Conservation (phyloP, 1,139 yeast genomes). For the Debaryomyces psychrophilus region DNA sequence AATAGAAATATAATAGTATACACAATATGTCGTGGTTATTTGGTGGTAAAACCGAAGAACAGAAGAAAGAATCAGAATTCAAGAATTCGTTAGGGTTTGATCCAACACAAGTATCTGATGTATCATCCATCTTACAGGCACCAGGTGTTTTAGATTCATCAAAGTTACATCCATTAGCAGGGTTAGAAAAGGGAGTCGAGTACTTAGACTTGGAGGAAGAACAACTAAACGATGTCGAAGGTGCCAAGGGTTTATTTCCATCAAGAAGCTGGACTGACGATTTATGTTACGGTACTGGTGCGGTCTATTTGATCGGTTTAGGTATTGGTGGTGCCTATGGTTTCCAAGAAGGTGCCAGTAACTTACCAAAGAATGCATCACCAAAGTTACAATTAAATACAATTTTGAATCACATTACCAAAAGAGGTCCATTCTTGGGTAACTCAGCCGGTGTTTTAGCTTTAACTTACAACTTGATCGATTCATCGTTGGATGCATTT, state of each 20-base stretch:
- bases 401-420: constrained; percentile 85
- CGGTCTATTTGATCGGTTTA: constrained; percentile 78
- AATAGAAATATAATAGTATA: constrained; percentile 2
- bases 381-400: constrained; percentile 84
- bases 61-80: constrained; percentile 30
- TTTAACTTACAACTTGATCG: constrained; percentile 80
- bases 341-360: constrained; percentile 77
- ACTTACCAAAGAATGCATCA: constrained; percentile 74
- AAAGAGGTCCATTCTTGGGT: constrained; percentile 94
- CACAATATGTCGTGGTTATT: constrained; percentile 68
- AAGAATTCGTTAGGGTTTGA: constrained; percentile 63
- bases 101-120: constrained; percentile 66
- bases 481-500: constrained; percentile 72
- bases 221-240: constrained; percentile 71
- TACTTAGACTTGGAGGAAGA: constrained; percentile 87
- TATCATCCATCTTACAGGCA: constrained; percentile 59
- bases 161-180: constrained; percentile 90
- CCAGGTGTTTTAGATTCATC: constrained; percentile 72
- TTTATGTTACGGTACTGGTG: constrained; percentile 96
- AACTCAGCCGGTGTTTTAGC: constrained; percentile 95
- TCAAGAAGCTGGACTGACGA: constrained; percentile 98
- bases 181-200: constrained; percentile 85
- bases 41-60: constrained; percentile 44
- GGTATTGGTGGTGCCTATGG: constrained; percentile 91
- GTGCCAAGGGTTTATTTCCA: constrained; percentile 88